Conservation (phyloP, 805 yeast genomes). For the Ogataea glucozyma region DNA sequence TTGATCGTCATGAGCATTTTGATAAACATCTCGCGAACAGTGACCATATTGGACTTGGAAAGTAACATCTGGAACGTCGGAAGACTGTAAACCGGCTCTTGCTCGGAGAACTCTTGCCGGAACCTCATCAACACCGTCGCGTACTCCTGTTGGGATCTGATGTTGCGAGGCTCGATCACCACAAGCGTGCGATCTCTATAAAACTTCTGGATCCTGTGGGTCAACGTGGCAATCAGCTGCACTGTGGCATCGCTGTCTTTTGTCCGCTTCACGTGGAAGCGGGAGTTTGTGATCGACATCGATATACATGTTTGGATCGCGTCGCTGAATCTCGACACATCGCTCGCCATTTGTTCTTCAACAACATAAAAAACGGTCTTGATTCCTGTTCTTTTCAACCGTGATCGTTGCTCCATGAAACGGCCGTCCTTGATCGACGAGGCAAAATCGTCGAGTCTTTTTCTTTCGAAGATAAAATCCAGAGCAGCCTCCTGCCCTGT, state of each 20-base stretch:
- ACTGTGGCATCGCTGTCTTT: constrained; percentile 74
- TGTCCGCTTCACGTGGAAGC: constrained; percentile 69
- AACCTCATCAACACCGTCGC: constrained; percentile 42
- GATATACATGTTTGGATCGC: constrained; percentile 78
- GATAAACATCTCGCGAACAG: constrained; percentile 74
- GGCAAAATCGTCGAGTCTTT: constrained; percentile 83
- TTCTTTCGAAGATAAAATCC: constrained; percentile 86
- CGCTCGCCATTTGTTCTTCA: constrained; percentile 66
- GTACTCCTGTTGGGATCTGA: constrained; percentile 55
- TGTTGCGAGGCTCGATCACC: constrained; percentile 52
- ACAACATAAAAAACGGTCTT: constrained; percentile 70
- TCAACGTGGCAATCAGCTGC: constrained; percentile 52
- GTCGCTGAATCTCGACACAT: constrained; percentile 51
- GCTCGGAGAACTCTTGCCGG: constrained; percentile 29
- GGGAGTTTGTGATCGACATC: constrained; percentile 61
- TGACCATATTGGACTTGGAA: constrained; percentile 66
- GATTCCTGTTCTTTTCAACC: constrained; percentile 71
- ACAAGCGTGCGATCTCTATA: constrained; percentile 43
- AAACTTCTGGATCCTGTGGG: constrained; percentile 42
- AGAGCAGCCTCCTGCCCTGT: constrained; percentile 66
- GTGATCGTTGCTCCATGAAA: constrained; percentile 79
- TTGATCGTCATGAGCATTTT: constrained; percentile 74
- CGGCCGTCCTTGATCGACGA: constrained; percentile 85
- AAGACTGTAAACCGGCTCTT: constrained; percentile 48
- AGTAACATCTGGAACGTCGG: constrained; percentile 64